A percentile compares a stretch with the other conserved stretches of the same genome.
Conservation (phyloP, 2,329 filamentous ascomycete species). For the Colletotrichum sp. region DNA sequence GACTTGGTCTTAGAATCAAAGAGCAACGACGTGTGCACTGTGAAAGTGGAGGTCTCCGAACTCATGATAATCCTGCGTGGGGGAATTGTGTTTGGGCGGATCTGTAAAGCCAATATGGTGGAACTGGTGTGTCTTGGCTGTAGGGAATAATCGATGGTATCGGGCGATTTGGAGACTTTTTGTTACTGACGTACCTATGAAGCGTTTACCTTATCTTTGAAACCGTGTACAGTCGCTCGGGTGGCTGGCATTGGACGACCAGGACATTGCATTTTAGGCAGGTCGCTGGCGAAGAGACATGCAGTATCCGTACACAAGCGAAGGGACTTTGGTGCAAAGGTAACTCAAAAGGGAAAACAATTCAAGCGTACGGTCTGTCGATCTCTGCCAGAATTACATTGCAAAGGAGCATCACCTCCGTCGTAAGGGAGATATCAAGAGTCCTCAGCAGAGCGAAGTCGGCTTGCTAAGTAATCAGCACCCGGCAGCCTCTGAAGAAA, state of each 20-base stretch:
- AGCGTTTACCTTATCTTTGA: not conserved
- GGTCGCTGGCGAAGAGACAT: not conserved
- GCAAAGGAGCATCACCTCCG: not conserved
- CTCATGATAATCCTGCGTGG: not conserved
- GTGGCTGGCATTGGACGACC: not conserved
- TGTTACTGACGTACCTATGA: not conserved
- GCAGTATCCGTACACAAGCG: not conserved
- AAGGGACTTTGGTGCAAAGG: not conserved
- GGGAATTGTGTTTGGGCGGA: not conserved
- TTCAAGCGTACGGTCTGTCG: not conserved
- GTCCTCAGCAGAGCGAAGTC: not conserved
- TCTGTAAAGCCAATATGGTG: not conserved
- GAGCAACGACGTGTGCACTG: conserved; percentile 50
- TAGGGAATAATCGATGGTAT: not conserved
- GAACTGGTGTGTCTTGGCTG: not conserved
- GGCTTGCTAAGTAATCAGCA: not conserved
- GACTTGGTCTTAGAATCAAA: conserved; percentile 50
- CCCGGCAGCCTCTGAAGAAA: not conserved
- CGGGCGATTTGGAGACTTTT: not conserved
- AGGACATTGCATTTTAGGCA: not conserved
- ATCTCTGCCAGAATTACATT: not conserved
- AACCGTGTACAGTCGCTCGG: not conserved
- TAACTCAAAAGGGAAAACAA: not conserved
- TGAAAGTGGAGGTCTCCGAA: conserved; percentile 19
- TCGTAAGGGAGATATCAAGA: not conserved